Percentiles rank a stretch among this genome's conserved stretches.
phyloP scores from a whole-genome alignment of 805 yeast species.

The Torulaspora quercuum region DNA sequence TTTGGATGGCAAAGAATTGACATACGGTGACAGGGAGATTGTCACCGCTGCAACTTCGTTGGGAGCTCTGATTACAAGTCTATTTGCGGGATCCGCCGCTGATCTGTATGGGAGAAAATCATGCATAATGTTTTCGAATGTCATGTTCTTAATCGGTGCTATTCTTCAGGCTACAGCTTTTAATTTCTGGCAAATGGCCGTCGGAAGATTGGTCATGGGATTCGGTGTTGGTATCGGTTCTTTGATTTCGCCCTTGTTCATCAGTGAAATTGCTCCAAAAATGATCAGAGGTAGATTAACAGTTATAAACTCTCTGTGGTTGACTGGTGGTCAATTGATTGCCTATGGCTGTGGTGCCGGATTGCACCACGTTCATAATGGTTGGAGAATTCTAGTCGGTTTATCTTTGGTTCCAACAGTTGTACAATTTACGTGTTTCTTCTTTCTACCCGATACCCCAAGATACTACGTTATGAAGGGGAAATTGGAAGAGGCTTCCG shows the following conservation, averaged over 20 bases:
- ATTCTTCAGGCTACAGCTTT: conserved; percentile 77
- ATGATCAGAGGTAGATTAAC: conserved; percentile 88
- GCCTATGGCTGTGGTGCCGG: conserved; percentile 96
- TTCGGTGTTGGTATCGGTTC: conserved; percentile 97
- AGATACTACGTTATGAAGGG: conserved; percentile 78
- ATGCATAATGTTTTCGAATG: conserved; percentile 76
- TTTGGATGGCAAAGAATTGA: conserved; percentile 53
- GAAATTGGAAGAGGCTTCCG: conserved; percentile 58
- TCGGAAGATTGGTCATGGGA: conserved; percentile 90
- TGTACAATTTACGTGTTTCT: conserved; percentile 68
- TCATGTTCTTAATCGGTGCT: conserved; percentile 81
- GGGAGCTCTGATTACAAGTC: conserved; percentile 82
- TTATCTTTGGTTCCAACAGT: conserved; percentile 84
- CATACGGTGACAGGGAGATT: conserved; percentile 79
- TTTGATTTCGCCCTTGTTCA: conserved; percentile 87
- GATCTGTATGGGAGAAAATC: conserved; percentile 83
- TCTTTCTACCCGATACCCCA: conserved; percentile 94
- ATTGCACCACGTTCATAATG: conserved; percentile 63
- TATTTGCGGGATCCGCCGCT: conserved; percentile 76
- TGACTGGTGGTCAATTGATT: conserved; percentile 91
- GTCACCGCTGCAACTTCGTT: conserved; percentile 93
- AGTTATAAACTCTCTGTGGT: conserved; percentile 79
- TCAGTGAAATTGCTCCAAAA: conserved; percentile 89
- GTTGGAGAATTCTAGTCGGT: conserved; percentile 94
- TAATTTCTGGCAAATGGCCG: conserved; percentile 85